Conservation (phyloP, 495 filamentous ascomycete species). For the Aspergillus incahuasiensis region DNA sequence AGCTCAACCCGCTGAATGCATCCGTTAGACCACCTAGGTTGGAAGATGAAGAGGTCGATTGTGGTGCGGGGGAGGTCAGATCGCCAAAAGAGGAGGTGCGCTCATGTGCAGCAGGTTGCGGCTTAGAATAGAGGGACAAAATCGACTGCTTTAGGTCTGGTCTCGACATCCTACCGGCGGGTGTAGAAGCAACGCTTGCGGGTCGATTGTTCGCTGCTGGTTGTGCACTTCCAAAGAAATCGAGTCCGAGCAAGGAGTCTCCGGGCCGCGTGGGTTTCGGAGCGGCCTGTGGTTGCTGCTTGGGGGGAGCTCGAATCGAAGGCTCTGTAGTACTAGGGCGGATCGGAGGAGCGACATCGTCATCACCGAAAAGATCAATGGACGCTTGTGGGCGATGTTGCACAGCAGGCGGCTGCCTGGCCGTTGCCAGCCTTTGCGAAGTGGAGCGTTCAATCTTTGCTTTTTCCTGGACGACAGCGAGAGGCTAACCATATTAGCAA, state of each 20-base stretch:
- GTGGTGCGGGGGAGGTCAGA: slow-evolving; percentile 53
- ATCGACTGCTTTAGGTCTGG: slow-evolving; percentile 98
- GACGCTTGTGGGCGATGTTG: slow-evolving; percentile 37
- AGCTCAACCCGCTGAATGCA: slow-evolving; percentile 80
- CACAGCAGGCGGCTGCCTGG: slow-evolving; percentile 35
- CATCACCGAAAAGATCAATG: slow-evolving; percentile 62
- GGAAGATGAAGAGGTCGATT: slow-evolving; percentile 42
- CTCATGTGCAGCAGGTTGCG: slow-evolving; percentile 56
- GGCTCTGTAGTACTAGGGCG: slow-evolving; percentile 66
- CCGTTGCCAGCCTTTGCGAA: slow-evolving; percentile 44
- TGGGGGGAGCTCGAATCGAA: slow-evolving; percentile 44
- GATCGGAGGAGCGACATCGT: slow-evolving; percentile 53
- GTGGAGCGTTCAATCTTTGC: slow-evolving; percentile 60
- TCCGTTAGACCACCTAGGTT: slow-evolving; percentile 75
- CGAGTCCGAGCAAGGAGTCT: slow-evolving; percentile 87
- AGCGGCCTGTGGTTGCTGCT: slow-evolving; percentile 54
- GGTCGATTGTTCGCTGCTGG: slow-evolving; percentile 63
- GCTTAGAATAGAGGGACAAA: slow-evolving; percentile 86
- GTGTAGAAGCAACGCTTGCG: slow-evolving; percentile 62
- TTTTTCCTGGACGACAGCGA: slow-evolving; percentile 70
- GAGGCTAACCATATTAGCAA: slow-evolving; percentile 42
- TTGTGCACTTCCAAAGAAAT: slow-evolving; percentile 77
- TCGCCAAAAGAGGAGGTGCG: slow-evolving; percentile 64
- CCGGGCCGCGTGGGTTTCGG: slow-evolving; percentile 64
- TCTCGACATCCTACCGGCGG: slow-evolving; percentile 62